phyloP scores from a whole-genome alignment of 495 filamentous ascomycete species.

The Hyaloscypha bicolor region DNA sequence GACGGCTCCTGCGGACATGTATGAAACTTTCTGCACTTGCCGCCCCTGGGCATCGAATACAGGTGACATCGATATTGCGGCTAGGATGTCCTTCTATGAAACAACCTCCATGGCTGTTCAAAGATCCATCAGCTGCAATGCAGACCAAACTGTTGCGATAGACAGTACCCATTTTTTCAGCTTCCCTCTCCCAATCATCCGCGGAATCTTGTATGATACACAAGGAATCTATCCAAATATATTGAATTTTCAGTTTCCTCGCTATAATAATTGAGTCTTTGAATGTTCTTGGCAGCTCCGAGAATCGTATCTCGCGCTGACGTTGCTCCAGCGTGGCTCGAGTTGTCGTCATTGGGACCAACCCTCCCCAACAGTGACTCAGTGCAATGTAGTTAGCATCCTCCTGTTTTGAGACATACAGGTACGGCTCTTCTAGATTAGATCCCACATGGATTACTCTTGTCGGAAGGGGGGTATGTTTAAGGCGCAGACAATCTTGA shows the following conservation, averaged over 20 bases:
- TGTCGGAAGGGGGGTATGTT: background rate
- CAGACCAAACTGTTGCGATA: constrained; percentile 42
- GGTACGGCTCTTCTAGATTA: background rate
- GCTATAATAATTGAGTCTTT: constrained; percentile 26
- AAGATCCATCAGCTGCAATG: constrained; percentile 33
- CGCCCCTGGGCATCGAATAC: constrained; percentile 5
- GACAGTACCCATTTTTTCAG: constrained; percentile 41
- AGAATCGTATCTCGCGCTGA: constrained; percentile 12
- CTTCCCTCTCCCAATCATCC: constrained; percentile 44
- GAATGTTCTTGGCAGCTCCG: constrained; percentile 24
- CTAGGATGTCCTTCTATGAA: constrained; percentile 4
- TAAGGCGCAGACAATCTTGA: constrained; percentile 12
- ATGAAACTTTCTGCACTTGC: background rate
- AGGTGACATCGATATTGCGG: constrained; percentile 5
- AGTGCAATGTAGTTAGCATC: background rate
- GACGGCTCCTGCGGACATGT: background rate
- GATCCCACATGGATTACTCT: background rate
- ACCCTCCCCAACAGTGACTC: background rate
- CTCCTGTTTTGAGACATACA: background rate
- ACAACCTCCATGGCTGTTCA: constrained; percentile 10
- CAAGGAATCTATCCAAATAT: constrained; percentile 37
- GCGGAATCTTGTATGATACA: constrained; percentile 36
- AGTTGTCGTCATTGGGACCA: background rate
- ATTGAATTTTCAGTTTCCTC: constrained; percentile 16
- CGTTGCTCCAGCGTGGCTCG: constrained; percentile 2